phyloP scores from a whole-genome alignment of 441 rosid genomes.

The Croton laevigatus region DNA sequence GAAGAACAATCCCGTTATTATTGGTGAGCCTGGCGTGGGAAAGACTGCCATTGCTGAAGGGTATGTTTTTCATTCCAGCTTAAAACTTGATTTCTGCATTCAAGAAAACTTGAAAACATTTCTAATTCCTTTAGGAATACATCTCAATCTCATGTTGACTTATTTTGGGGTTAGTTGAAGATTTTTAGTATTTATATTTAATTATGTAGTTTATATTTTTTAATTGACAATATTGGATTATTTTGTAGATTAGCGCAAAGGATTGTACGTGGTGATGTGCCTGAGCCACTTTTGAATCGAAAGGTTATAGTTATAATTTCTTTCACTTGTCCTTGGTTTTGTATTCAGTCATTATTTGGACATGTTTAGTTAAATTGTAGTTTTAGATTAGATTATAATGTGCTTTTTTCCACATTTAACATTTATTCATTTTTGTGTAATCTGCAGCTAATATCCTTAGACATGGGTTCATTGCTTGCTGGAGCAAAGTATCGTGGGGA shows the following conservation, averaged over 20 bases:
- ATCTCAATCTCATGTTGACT: background rate
- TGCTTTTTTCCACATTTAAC: background rate
- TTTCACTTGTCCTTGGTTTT: background rate
- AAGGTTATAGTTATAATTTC: slow-evolving; percentile 44
- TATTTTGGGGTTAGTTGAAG: background rate
- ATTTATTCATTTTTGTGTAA: slow-evolving; percentile 17
- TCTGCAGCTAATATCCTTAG: slow-evolving; percentile 54
- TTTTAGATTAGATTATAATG: background rate
- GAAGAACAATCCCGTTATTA: slow-evolving; percentile 60
- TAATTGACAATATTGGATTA: background rate
- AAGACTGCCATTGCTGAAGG: slow-evolving; percentile 71
- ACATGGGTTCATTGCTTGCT: slow-evolving; percentile 59
- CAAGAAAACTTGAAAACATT: too few relatives aligned
- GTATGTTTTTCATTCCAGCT: slow-evolving; percentile 29
- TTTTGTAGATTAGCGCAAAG: slow-evolving; percentile 64
- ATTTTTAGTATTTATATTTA: background rate
- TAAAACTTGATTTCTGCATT: background rate
- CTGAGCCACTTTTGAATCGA: slow-evolving; percentile 68
- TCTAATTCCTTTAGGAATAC: too few relatives aligned
- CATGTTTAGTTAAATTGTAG: background rate
- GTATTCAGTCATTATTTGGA: background rate
- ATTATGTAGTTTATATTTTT: background rate
- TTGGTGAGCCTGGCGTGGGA: slow-evolving; percentile 69
- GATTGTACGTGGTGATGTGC: slow-evolving; percentile 76
- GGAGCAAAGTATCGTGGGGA: slow-evolving; percentile 66